Percentiles rank a stretch among this genome's conserved stretches.
Conservation (phyloP, 2,329 filamentous ascomycete genomes). For the Penicillium concentricum region DNA sequence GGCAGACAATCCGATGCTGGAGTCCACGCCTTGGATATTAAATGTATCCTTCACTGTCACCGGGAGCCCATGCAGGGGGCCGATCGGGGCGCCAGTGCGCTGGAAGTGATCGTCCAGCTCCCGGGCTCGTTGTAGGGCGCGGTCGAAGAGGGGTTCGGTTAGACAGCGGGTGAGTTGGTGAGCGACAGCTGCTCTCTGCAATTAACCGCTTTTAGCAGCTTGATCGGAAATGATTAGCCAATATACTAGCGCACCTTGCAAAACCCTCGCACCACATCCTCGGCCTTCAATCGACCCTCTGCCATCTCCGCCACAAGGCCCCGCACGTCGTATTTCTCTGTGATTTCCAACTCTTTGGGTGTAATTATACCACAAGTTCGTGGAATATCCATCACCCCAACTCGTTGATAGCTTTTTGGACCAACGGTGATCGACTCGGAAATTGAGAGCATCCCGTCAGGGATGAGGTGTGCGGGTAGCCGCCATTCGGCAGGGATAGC, state of each 20-base stretch:
- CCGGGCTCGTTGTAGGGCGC: conserved; percentile 49
- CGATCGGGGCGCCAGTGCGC: conserved; percentile 46
- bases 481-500: conserved; percentile 43
- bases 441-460: conserved; percentile 35
- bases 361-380: conserved; percentile 54
- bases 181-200: conserved; percentile 38
- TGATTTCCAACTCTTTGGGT: conserved; percentile 54
- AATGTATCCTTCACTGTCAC: conserved; percentile 54
- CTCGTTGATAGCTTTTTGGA: conserved; percentile 29
- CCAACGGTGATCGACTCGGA: conserved; percentile 37
- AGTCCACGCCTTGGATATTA: conserved; percentile 51
- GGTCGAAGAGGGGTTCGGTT: conserved; percentile 54
- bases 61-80: conserved; percentile 63
- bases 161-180: conserved; percentile 50
- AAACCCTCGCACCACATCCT: conserved; percentile 54
- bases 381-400: conserved; percentile 51
- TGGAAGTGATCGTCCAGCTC: conserved; percentile 48
- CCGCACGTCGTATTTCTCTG: conserved; percentile 51
- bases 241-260: conserved; percentile 42
- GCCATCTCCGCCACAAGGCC: conserved; percentile 39
- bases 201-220: background rate
- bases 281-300: conserved; percentile 35
- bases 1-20: conserved; percentile 58
- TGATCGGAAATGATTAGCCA: background rate
- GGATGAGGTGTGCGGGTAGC: conserved; percentile 33